Evolutionary conservation across 1,139 yeast species (phyloP).

Genomic region (Taphrina deformans): DNA sequence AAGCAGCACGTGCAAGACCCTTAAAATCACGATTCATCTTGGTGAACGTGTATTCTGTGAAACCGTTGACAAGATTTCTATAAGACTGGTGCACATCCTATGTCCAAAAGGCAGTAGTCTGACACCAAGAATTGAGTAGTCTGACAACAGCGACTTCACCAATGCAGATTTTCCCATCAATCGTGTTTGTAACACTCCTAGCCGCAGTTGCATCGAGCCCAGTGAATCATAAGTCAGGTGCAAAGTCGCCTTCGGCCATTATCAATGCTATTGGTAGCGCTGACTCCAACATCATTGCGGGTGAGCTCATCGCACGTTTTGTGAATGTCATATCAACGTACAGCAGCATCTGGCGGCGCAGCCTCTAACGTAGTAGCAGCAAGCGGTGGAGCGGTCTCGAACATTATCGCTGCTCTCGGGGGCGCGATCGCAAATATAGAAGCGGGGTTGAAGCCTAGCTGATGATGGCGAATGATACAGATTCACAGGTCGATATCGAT

Average conservation of each 20-base stretch:
- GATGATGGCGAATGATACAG: too few species aligned
- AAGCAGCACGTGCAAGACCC: too few species aligned
- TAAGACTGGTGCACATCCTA: background rate
- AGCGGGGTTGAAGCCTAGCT: too few species aligned
- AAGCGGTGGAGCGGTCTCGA: background rate
- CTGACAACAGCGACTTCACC: too few species aligned
- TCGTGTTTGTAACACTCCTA: too few species aligned
- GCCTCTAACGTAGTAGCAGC: background rate
- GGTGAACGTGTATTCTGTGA: too few species aligned
- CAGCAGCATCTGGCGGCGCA: constrained; percentile 1
- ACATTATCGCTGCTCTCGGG: constrained; percentile 4
- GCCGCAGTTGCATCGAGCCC: background rate
- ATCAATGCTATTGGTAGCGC: background rate
- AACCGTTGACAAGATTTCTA: background rate
- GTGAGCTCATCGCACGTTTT: background rate
- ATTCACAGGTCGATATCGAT: too few species aligned
- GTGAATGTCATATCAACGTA: background rate
- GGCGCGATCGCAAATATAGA: constrained; percentile 4
- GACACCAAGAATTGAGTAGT: too few species aligned
- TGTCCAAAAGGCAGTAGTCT: too few species aligned
- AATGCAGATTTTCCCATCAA: too few species aligned
- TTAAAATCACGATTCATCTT: background rate
- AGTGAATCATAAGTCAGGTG: background rate
- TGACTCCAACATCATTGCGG: background rate
- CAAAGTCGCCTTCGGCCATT: background rate